Percentiles rank a stretch among this genome's conserved stretches.
Conservation (phyloP, 768 basidiomycete genomes). For the Mycena galericulata region DNA sequence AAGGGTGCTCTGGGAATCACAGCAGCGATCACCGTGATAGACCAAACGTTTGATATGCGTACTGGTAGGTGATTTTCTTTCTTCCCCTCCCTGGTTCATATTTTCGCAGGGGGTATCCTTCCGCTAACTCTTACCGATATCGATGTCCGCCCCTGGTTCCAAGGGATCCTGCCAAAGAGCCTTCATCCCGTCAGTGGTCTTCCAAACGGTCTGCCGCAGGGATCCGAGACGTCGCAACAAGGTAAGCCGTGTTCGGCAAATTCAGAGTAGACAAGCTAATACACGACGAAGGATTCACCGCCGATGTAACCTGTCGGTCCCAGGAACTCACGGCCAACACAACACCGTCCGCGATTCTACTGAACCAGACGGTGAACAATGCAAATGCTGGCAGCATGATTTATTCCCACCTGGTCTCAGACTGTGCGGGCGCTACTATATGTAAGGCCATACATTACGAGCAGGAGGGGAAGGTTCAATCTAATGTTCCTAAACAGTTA, state of each 20-base stretch:
- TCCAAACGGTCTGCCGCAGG: background rate
- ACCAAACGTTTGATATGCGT: background rate
- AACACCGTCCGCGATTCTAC: background rate
- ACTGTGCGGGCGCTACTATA: background rate
- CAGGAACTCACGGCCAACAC: background rate
- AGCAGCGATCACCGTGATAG: background rate
- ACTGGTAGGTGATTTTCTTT: background rate
- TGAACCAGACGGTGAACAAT: background rate
- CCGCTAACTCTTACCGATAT: background rate
- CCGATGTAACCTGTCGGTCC: background rate
- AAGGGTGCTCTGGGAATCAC: background rate
- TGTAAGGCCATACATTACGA: background rate
- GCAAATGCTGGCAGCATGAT: background rate
- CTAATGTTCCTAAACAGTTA: background rate
- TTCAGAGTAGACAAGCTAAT: background rate
- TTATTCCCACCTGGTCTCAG: background rate
- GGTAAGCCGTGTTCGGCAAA: background rate
- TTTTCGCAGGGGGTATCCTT: background rate
- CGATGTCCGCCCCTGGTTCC: background rate
- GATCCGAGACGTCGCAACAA: constrained; percentile 4
- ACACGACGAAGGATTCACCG: constrained; percentile 5
- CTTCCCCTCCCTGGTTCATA: too few species aligned
- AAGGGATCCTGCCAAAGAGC: background rate
- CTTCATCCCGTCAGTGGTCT: background rate
- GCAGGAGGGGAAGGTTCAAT: too few species aligned